Conservation (phyloP, 495 filamentous ascomycete genomes). For the Durotheca rogersii region DNA sequence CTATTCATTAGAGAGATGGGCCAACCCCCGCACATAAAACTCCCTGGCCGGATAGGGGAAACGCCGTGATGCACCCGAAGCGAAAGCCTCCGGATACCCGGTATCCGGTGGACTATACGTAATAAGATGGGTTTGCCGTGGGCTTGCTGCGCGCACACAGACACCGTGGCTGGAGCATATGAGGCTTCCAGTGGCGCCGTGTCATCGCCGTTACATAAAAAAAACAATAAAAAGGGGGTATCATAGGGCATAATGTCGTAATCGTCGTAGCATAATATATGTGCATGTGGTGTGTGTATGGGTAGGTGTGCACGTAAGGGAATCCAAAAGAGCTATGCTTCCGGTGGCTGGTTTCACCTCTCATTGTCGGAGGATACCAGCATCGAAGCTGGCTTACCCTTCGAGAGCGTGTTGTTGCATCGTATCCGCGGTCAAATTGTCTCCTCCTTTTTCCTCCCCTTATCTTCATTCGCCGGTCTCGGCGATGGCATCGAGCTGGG, state of each 20-base stretch:
- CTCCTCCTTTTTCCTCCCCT: neutral
- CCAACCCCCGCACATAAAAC: no score
- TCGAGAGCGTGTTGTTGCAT: slow-evolving; percentile 27
- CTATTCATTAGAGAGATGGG: no score
- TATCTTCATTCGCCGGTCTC: slow-evolving; percentile 38
- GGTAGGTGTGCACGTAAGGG: neutral
- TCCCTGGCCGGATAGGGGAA: no score
- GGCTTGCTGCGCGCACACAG: no score
- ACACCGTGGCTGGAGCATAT: neutral
- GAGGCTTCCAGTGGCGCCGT: slow-evolving; percentile 1
- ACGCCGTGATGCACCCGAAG: no score
- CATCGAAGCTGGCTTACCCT: slow-evolving; percentile 24
- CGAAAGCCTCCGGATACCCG: no score
- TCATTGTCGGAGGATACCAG: neutral
- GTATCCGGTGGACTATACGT: no score
- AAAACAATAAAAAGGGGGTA: slow-evolving; percentile 12
- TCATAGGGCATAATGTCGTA: slow-evolving; percentile 23
- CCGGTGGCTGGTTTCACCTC: no score
- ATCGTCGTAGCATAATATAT: slow-evolving; percentile 19
- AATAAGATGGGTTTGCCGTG: no score
- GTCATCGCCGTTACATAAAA: neutral
- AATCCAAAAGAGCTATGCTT: no score
- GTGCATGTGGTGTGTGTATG: slow-evolving; percentile 3
- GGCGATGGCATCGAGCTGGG: slow-evolving; percentile 51
- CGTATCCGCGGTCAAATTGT: neutral